phyloP scores from a whole-genome alignment of 2,329 filamentous ascomycete genomes.

The Penicillium sumatraense region DNA sequence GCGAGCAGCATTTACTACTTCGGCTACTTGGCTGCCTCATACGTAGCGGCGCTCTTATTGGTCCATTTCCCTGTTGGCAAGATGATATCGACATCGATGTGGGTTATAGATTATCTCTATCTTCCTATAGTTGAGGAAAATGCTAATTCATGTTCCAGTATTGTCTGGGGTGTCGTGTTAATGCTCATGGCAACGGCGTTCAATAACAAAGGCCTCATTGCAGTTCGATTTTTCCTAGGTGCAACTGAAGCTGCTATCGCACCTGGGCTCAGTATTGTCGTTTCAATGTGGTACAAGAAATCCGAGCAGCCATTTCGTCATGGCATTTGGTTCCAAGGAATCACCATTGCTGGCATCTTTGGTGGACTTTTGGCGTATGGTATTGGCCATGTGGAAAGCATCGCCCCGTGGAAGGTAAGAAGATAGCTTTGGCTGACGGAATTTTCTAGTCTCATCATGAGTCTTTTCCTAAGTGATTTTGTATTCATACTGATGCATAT shows the following conservation, averaged over 20 bases:
- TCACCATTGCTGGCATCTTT: slow-evolving; percentile 4
- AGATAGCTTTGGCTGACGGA: too few relatives aligned
- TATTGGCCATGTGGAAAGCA: background rate
- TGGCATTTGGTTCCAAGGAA: background rate
- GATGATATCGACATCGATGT: slow-evolving; percentile 4
- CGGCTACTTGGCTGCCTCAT: slow-evolving; percentile 3
- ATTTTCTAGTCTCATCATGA: too few relatives aligned
- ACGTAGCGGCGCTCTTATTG: background rate
- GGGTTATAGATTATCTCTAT: background rate
- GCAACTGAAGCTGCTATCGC: background rate
- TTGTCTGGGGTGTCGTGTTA: background rate
- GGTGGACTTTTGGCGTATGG: slow-evolving; percentile 4
- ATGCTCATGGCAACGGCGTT: slow-evolving; percentile 7
- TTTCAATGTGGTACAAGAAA: slow-evolving; percentile 1
- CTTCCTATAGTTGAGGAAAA: too few relatives aligned
- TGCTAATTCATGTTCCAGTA: background rate
- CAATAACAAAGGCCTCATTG: background rate
- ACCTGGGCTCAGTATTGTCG: background rate
- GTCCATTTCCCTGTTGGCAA: background rate
- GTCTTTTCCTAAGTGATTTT: too few relatives aligned
- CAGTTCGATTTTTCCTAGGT: background rate
- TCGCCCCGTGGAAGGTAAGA: slow-evolving; percentile 5
- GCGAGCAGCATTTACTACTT: slow-evolving; percentile 5
- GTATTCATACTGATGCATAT: background rate
- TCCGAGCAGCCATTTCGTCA: background rate